Conservation (phyloP, 305 asterid species). For the Euphrasia arctica region DNA sequence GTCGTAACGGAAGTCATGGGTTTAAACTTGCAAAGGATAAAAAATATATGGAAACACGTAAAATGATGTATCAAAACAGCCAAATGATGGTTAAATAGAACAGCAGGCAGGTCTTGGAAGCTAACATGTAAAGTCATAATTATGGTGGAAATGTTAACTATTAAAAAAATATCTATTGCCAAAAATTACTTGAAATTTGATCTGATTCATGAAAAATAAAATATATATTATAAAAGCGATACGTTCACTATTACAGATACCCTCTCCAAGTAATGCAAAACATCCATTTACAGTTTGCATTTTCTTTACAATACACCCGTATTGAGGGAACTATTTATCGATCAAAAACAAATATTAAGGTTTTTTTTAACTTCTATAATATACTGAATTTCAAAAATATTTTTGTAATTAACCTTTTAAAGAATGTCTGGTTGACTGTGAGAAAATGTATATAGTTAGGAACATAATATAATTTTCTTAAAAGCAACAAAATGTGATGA, state of each 20-base stretch:
- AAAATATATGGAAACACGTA: too few relatives aligned
- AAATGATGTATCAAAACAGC: not conserved
- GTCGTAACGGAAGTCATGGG: too few relatives aligned
- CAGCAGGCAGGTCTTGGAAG: too few relatives aligned
- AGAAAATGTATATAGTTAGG: not conserved
- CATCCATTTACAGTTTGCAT: not conserved
- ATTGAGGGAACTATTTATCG: not conserved
- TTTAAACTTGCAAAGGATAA: too few relatives aligned
- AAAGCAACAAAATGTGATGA: slow-evolving; percentile 16
- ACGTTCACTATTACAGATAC: not conserved
- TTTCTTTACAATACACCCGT: not conserved
- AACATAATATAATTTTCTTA: not conserved
- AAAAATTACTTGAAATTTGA: too few relatives aligned
- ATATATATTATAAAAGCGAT: not conserved
- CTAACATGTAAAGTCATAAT: too few relatives aligned
- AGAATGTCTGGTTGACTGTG: not conserved
- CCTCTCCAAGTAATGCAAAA: not conserved
- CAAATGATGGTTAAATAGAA: not conserved
- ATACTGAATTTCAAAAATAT: not conserved
- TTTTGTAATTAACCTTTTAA: not conserved
- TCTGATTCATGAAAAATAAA: not conserved
- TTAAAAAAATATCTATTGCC: too few relatives aligned
- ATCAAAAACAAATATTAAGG: not conserved
- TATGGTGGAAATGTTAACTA: too few relatives aligned
- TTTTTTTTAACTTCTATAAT: not conserved